A percentile compares a stretch with the other conserved stretches of the same genome.
phyloP scores from a whole-genome alignment of 768 basidiomycete species.

The Terana coerulea region DNA sequence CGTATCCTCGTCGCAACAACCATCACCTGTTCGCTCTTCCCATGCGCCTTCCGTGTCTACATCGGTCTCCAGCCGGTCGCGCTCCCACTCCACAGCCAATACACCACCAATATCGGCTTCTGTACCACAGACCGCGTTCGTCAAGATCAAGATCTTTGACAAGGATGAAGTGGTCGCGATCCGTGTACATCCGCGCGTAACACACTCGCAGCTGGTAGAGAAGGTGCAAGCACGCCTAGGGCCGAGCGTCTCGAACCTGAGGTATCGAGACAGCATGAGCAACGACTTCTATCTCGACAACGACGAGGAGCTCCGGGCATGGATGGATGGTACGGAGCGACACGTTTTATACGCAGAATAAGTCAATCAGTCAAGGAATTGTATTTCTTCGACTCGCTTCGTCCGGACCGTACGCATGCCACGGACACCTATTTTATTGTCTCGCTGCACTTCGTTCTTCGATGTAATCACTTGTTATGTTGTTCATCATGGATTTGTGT shows the following conservation, averaged over 20 bases:
- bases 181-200: slow-evolving; percentile 89
- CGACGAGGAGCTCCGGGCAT: slow-evolving; percentile 62
- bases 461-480: slow-evolving; percentile 10
- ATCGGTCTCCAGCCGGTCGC: slow-evolving; percentile 43
- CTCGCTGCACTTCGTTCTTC: slow-evolving; percentile 8
- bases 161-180: slow-evolving; percentile 96
- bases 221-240: slow-evolving; percentile 90
- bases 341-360: slow-evolving; percentile 80
- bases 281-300: slow-evolving; percentile 59
- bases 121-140: slow-evolving; percentile 81
- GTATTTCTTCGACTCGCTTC: not conserved
- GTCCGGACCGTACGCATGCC: slow-evolving; percentile 1
- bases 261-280: slow-evolving; percentile 74
- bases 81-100: slow-evolving; percentile 51
- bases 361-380: slow-evolving; percentile 12
- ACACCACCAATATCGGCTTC: slow-evolving; percentile 72
- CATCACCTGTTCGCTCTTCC: slow-evolving; percentile 31
- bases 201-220: slow-evolving; percentile 80
- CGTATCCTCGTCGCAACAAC: slow-evolving; percentile 21
- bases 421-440: slow-evolving; percentile 3
- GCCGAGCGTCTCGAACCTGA: slow-evolving; percentile 59
- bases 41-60: slow-evolving; percentile 48
- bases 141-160: slow-evolving; percentile 99
- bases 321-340: slow-evolving; percentile 79
- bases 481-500: not conserved